These are phyloP conservation scores for Salmacisia buchloeana DNA, from an alignment of 1,284 basidiomycete species.

Conservation along the genomic window DNA sequence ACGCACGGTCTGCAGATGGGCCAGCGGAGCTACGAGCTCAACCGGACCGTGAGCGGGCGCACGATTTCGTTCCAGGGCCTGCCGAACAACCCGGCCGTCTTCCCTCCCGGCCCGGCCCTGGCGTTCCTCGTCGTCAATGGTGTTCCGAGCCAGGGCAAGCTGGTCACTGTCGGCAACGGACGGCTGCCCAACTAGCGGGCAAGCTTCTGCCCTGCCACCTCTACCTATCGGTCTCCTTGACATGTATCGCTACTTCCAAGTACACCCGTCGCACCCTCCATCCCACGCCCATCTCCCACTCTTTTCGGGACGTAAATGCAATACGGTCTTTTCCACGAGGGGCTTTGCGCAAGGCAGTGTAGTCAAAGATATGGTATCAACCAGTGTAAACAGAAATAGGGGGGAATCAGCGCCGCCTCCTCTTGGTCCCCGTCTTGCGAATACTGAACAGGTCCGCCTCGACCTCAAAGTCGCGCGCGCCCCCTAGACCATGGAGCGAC, in stretches of 20 bases:
- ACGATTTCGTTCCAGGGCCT: conserved; percentile 28
- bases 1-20: conserved; percentile 14
- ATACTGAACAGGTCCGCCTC: conserved; percentile 49
- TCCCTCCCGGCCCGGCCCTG: conserved; percentile 45
- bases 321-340: too few relatives aligned
- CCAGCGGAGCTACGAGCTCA: not conserved
- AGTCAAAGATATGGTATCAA: too few relatives aligned
- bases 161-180: conserved; percentile 41
- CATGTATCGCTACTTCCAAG: too few relatives aligned
- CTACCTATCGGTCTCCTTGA: too few relatives aligned
- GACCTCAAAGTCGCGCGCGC: conserved; percentile 47
- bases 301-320: too few relatives aligned
- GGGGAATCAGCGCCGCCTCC: conserved; percentile 22
- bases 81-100: conserved; percentile 39
- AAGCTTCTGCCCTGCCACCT: too few relatives aligned
- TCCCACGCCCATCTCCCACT: too few relatives aligned
- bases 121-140: conserved; percentile 44
- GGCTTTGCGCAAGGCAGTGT: too few relatives aligned
- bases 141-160: conserved; percentile 40
- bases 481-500: conserved; percentile 43
- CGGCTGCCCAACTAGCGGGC: too few relatives aligned
- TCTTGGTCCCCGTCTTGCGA: conserved; percentile 45
- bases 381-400: too few relatives aligned
- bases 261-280: too few relatives aligned
- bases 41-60: not conserved